These are phyloP conservation scores for Exserohilum turcica DNA, from an alignment of 2,329 filamentous ascomycete genomes.

Conservation along the genomic window DNA sequence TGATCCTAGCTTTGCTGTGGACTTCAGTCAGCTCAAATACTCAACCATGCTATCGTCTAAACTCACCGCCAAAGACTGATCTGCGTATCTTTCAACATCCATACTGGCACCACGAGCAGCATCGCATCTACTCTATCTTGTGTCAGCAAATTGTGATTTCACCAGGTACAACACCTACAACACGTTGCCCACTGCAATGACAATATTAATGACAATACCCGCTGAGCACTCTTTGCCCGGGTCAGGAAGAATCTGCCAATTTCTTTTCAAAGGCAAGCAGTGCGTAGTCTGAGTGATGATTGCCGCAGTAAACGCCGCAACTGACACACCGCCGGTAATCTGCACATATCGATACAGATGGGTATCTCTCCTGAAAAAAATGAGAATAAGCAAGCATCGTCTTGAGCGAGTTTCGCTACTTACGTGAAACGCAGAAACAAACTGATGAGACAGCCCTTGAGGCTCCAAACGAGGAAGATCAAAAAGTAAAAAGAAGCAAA, in stretches of 20 bases:
- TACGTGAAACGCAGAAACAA: neutral
- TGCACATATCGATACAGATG: neutral
- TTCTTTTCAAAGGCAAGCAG: neutral
- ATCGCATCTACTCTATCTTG: neutral
- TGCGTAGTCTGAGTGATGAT: slow-evolving; percentile 2
- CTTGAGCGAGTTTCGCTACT: neutral
- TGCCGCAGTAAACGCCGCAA: neutral
- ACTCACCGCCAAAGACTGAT: slow-evolving; percentile 4
- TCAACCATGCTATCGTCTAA: neutral
- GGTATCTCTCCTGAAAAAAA: neutral
- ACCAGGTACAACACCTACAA: neutral
- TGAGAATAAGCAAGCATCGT: neutral
- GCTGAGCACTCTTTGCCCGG: slow-evolving; percentile 1
- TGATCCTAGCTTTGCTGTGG: neutral
- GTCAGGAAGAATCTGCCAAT: slow-evolving; percentile 3
- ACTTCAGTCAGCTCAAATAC: neutral
- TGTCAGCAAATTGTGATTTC: neutral
- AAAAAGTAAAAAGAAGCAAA: neutral
- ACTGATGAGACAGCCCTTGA: neutral
- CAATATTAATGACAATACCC: neutral
- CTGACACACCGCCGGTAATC: neutral
- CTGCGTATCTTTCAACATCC: slow-evolving; percentile 4
- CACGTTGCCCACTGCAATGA: slow-evolving; percentile 3
- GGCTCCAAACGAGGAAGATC: slow-evolving; percentile 1
- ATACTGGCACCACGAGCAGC: neutral